Conservation (phyloP, 148 eudicot genomes). For the Linanthus parryae region DNA sequence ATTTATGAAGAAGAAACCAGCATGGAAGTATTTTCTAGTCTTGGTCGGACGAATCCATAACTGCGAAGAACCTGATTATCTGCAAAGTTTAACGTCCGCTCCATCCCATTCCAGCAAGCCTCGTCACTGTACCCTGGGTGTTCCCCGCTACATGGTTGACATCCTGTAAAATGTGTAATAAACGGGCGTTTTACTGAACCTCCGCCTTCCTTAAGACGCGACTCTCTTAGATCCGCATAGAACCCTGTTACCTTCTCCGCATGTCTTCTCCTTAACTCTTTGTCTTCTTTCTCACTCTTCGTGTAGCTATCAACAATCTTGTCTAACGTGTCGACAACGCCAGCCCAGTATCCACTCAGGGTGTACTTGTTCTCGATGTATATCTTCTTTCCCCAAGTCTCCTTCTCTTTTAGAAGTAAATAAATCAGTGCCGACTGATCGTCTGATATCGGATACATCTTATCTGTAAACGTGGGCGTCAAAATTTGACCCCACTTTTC, state of each 20-base stretch:
- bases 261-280: constrained; percentile 31
- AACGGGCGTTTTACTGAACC: constrained; percentile 48
- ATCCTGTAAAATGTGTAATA: constrained; percentile 74
- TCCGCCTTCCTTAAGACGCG: constrained; percentile 21
- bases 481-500: constrained; percentile 47
- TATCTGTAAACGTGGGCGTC: constrained; percentile 38
- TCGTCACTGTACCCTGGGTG: constrained; percentile 37
- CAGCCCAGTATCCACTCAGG: constrained; percentile 66
- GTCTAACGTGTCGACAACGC: constrained; percentile 16
- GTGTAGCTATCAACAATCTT: too few relatives aligned
- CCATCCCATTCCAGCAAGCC: constrained; percentile 50
- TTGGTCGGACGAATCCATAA: constrained; percentile 46
- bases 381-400: constrained; percentile 51
- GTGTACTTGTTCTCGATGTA: constrained; percentile 47
- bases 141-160: constrained; percentile 67
- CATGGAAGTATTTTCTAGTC: constrained; percentile 34
- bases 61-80: constrained; percentile 67
- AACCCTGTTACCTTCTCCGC: constrained; percentile 56
- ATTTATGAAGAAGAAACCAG: neutral
- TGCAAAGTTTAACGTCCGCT: constrained; percentile 47
- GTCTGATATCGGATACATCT: constrained; percentile 48
- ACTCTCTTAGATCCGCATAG: constrained; percentile 24
- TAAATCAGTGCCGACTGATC: constrained; percentile 71
- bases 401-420: constrained; percentile 39
- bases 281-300: constrained; percentile 21